These are phyloP conservation scores for Zoysia matrella DNA, from an alignment of 202 grass and related monocot genomes.

Conservation along the genomic window DNA sequence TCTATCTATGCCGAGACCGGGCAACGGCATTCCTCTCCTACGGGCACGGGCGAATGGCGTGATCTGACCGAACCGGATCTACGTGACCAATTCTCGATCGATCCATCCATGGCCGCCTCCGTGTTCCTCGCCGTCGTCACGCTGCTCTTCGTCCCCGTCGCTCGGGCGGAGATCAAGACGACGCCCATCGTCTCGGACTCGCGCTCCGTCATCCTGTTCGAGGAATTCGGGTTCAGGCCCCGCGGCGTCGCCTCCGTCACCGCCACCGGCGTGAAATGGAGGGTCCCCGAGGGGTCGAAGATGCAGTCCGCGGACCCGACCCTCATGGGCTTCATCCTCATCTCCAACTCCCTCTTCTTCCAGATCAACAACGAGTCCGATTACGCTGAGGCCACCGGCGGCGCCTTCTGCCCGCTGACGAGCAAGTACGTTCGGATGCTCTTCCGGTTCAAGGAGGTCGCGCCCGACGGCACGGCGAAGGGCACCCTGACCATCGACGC, in stretches of 20 bases:
- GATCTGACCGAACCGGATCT: neutral
- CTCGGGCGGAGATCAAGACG: slow-evolving; percentile 66
- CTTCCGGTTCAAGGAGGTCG: slow-evolving; percentile 51
- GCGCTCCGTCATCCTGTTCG: slow-evolving; percentile 66
- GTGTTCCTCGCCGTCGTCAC: slow-evolving; percentile 29
- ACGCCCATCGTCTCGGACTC: slow-evolving; percentile 52
- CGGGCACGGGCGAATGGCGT: slow-evolving; percentile 2
- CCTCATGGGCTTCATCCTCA: slow-evolving; percentile 75
- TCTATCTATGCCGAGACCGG: neutral
- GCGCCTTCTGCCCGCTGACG: slow-evolving; percentile 61
- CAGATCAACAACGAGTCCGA: slow-evolving; percentile 69
- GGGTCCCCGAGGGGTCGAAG: slow-evolving; percentile 24
- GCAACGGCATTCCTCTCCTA: too few relatives aligned
- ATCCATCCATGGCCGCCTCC: slow-evolving; percentile 37
- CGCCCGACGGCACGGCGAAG: slow-evolving; percentile 28
- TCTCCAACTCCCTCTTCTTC: slow-evolving; percentile 53
- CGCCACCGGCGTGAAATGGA: slow-evolving; percentile 47
- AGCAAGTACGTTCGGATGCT: slow-evolving; percentile 57
- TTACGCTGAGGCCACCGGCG: slow-evolving; percentile 49
- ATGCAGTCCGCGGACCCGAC: slow-evolving; percentile 27
- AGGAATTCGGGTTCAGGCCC: slow-evolving; percentile 66
- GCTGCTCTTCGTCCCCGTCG: slow-evolving; percentile 20
- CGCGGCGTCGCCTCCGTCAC: slow-evolving; percentile 51
- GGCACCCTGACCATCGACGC: slow-evolving; percentile 31
- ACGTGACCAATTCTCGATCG: neutral